phyloP scores from a whole-genome alignment of 2,329 filamentous ascomycete species.

The Seiridium cupressi region DNA sequence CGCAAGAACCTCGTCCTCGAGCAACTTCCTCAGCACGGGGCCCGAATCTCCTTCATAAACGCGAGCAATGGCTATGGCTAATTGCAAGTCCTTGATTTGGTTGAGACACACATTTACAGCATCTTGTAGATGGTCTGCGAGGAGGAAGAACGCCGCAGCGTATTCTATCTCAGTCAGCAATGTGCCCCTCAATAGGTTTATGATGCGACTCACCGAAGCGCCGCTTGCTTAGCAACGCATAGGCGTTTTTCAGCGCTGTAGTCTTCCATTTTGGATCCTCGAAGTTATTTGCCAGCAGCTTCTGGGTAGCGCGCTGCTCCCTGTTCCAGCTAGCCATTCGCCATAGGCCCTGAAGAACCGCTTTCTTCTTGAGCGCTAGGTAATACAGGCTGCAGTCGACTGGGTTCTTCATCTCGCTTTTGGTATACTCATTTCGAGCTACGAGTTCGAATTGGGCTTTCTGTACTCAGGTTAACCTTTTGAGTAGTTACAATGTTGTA shows the following conservation, averaged over 20 bases:
- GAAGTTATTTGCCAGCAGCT: slow-evolving; percentile 88
- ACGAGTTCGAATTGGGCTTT: slow-evolving; percentile 82
- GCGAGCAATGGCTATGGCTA: slow-evolving; percentile 83
- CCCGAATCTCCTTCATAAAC: slow-evolving; percentile 86
- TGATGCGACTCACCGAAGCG: slow-evolving; percentile 65
- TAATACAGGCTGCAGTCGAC: slow-evolving; percentile 91
- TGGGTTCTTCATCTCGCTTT: slow-evolving; percentile 82
- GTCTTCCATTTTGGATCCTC: slow-evolving; percentile 82
- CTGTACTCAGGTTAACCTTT: slow-evolving; percentile 34
- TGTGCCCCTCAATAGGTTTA: background rate
- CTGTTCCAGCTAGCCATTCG: slow-evolving; percentile 87
- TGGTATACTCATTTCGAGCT: slow-evolving; percentile 90
- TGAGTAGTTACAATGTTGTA: background rate
- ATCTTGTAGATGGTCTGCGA: slow-evolving; percentile 81
- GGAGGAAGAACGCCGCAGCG: slow-evolving; percentile 90
- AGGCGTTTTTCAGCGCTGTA: slow-evolving; percentile 91
- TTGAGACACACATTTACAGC: slow-evolving; percentile 84
- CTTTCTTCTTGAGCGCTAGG: slow-evolving; percentile 85
- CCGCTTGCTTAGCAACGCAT: slow-evolving; percentile 86
- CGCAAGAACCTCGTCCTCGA: slow-evolving; percentile 77
- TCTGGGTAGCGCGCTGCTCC: slow-evolving; percentile 79
- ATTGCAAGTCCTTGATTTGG: slow-evolving; percentile 83
- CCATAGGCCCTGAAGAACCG: slow-evolving; percentile 88
- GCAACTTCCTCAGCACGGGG: slow-evolving; percentile 67
- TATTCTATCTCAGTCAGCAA: slow-evolving; percentile 62